Evolutionary conservation across 2,329 filamentous ascomycete species (phyloP).

Genomic region (Raffaelea ambrosiae): DNA sequence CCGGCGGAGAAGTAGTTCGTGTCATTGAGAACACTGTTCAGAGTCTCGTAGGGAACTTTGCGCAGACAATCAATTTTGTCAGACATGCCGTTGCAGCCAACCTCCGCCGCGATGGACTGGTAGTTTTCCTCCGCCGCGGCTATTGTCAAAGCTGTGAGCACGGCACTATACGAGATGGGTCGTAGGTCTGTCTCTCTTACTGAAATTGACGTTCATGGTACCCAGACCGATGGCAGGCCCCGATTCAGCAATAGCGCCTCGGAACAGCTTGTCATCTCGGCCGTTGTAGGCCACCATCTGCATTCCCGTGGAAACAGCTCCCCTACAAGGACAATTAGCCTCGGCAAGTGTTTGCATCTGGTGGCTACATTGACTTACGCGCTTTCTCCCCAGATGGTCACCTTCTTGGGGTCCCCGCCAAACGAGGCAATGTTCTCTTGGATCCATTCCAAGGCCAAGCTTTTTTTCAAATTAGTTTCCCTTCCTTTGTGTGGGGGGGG

Average conservation of each 20-base stretch:
- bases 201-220: too few species aligned
- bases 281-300: too few species aligned
- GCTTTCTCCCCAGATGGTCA: constrained; percentile 45
- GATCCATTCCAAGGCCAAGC: constrained; percentile 40
- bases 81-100: not conserved
- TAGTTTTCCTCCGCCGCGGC: constrained; percentile 15
- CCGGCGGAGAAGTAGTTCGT: constrained; percentile 17
- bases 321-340: too few species aligned
- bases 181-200: too few species aligned
- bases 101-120: not conserved
- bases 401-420: constrained; percentile 34
- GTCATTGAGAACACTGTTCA: constrained; percentile 4
- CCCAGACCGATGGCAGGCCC: constrained; percentile 28
- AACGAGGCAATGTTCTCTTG: constrained; percentile 40
- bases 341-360: too few species aligned
- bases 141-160: too few species aligned
- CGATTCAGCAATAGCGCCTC: constrained; percentile 36
- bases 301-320: too few species aligned
- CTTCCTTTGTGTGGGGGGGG: too few species aligned
- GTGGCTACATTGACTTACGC: too few species aligned
- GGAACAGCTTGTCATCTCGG: constrained; percentile 43
- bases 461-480: too few species aligned
- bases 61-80: constrained; percentile 18
- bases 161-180: too few species aligned
- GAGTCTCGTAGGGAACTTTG: constrained; percentile 20